These are phyloP conservation scores for Pugionium cornutum DNA, from an alignment of 345 rosid genomes.

Conservation along the genomic window DNA sequence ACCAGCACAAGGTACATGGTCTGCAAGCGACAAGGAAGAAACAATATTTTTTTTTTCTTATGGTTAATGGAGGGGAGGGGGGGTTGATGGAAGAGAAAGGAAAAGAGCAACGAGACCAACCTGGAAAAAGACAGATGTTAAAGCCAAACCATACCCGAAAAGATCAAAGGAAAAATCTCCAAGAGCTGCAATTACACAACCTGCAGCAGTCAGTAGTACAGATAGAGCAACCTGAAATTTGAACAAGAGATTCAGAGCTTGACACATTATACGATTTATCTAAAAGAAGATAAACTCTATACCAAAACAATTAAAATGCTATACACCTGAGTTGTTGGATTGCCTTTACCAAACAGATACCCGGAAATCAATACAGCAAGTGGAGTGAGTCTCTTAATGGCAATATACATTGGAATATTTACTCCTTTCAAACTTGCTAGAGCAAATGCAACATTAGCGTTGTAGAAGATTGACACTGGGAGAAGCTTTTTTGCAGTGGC, in stretches of 20 bases:
- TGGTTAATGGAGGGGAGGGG: background rate
- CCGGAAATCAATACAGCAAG: slow-evolving; percentile 85
- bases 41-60: background rate
- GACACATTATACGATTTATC: background rate
- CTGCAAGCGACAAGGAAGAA: slow-evolving; percentile 45
- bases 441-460: slow-evolving; percentile 96
- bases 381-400: slow-evolving; percentile 94
- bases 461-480: slow-evolving; percentile 83
- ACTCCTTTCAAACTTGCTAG: slow-evolving; percentile 98
- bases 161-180: slow-evolving; percentile 97
- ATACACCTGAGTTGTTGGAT: slow-evolving; percentile 75
- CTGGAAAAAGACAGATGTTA: slow-evolving; percentile 93
- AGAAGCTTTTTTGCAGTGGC: slow-evolving; percentile 75
- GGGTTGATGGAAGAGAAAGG: background rate
- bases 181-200: slow-evolving; percentile 83
- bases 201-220: slow-evolving; percentile 79
- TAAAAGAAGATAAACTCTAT: background rate
- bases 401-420: slow-evolving; percentile 97
- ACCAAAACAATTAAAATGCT: background rate
- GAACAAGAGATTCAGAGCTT: slow-evolving; percentile 27
- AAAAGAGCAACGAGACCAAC: slow-evolving; percentile 35
- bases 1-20: slow-evolving; percentile 97
- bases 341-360: slow-evolving; percentile 66
- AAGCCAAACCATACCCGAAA: slow-evolving; percentile 85
- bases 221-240: slow-evolving; percentile 77